phyloP scores from a whole-genome alignment of 768 basidiomycete genomes.

The Lentinula boryana region DNA sequence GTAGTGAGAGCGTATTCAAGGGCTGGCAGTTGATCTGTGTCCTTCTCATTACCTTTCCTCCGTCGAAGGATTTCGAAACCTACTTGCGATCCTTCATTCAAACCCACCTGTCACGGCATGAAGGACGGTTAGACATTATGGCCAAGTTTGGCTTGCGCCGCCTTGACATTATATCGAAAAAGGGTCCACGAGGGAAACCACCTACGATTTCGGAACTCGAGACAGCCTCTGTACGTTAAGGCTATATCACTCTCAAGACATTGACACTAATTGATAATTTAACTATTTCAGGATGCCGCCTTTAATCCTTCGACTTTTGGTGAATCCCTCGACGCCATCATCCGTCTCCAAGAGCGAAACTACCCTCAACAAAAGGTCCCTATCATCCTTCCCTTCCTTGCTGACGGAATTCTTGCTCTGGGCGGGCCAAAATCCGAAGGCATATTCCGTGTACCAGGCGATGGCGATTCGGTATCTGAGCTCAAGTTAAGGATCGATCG shows the following conservation, averaged over 20 bases:
- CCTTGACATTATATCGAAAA: conserved; percentile 66
- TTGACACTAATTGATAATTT: neutral
- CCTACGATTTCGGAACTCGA: conserved; percentile 84
- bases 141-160: conserved; percentile 88
- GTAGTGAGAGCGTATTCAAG: conserved; percentile 78
- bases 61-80: conserved; percentile 87
- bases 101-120: conserved; percentile 56
- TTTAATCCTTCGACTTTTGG: conserved; percentile 95
- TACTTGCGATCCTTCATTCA: conserved; percentile 80
- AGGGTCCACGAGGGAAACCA: conserved; percentile 82
- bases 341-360: conserved; percentile 77
- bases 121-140: conserved; percentile 83
- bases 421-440: conserved; percentile 84
- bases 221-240: conserved; percentile 68
- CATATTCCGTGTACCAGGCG: conserved; percentile 91
- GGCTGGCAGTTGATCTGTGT: conserved; percentile 95
- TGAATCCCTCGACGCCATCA: conserved; percentile 80
- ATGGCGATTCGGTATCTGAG: conserved; percentile 81
- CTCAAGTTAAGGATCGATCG: conserved; percentile 87
- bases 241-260: neutral
- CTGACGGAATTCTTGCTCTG: conserved; percentile 84
- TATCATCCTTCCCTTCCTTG: conserved; percentile 90
- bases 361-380: conserved; percentile 84
- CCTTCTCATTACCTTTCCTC: conserved; percentile 85
- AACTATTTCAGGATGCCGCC: conserved; percentile 63